Base-by-base conservation (phyloP, 169 alveolate genomes). In the Eimeria sp. region DNA sequence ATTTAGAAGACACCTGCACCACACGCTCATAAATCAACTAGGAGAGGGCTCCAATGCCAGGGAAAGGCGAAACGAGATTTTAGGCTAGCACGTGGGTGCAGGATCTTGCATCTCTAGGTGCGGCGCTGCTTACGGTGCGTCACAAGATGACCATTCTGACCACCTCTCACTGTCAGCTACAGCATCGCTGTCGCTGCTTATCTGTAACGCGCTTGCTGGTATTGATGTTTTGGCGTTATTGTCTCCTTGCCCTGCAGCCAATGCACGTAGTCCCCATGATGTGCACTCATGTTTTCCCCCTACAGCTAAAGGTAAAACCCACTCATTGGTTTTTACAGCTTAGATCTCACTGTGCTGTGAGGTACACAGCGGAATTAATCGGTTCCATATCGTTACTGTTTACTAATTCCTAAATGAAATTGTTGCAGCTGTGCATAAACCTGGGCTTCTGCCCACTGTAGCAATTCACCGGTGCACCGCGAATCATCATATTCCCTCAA, bases 91-190 rank as follows among this genome's bases (percentile, higher is more conserved):
- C 27, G 54, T 40, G 83, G 18, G 51, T 14, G 10, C 27, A 73
- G 54, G 57, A 27, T 11, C 54, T 20, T 34, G 51, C 78, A 20
- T 18, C 4, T 18, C 83, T 73, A 16, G 57, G 57, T 73, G 83
- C 57, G 0, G 30, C 30, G 83, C 54, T 73, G 72, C 25, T 61
- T 87, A 87, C 94, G 94, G 94, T 20, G 94, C 61, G 54, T 87
- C 94, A 65, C 94, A 87, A 6, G 94, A 63, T 25, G 94, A 87
- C 94, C 94, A 87, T 40, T 87, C 94, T 18, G 94, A 87, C 94
- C 94, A 87, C 43, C 9, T 43, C 34, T 40, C 70, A 20, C 51
- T 27, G 5, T 45, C 30, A 40, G 5, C 63, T 22, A 5, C 67
- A 6, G 51, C 83, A 20, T 9, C 54, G 13, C 10, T 40, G 3